phyloP scores from a whole-genome alignment of 73 alveolate genomes.

The Paramecium tetraurelia region DNA sequence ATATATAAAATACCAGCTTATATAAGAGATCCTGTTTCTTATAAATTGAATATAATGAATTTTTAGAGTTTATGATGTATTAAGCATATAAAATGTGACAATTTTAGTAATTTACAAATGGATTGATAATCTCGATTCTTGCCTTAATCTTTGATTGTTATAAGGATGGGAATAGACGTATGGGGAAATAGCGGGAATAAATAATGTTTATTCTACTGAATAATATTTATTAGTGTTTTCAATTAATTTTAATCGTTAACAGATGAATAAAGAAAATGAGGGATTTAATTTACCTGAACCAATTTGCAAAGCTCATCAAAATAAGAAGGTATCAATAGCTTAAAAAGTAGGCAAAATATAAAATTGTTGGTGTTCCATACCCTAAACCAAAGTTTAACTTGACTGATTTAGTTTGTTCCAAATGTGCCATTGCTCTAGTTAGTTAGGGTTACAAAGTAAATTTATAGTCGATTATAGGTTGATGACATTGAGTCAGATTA shows the following conservation, averaged over 20 bases:
- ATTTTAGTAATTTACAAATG: background rate
- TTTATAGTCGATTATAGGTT: background rate
- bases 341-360: conserved; percentile 25
- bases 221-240: background rate
- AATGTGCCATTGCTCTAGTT: conserved; percentile 9
- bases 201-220: background rate
- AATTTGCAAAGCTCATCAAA: conserved; percentile 20
- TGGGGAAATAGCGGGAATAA: background rate
- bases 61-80: background rate
- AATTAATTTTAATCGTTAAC: conserved; percentile 27
- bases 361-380: conserved; percentile 39
- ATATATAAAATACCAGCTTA: background rate
- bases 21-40: background rate
- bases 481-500: conserved; percentile 7
- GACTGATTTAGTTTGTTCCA: conserved; percentile 41
- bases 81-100: background rate
- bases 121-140: background rate
- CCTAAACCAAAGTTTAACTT: conserved; percentile 15
- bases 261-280: conserved; percentile 51
- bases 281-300: background rate
- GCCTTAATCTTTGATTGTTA: background rate
- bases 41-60: background rate
- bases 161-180: background rate
- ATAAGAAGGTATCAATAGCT: background rate
- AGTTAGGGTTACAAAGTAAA: background rate